Evolutionary conservation across 805 yeast genomes (phyloP).

Genomic region (Lipomyces oligophaga): DNA sequence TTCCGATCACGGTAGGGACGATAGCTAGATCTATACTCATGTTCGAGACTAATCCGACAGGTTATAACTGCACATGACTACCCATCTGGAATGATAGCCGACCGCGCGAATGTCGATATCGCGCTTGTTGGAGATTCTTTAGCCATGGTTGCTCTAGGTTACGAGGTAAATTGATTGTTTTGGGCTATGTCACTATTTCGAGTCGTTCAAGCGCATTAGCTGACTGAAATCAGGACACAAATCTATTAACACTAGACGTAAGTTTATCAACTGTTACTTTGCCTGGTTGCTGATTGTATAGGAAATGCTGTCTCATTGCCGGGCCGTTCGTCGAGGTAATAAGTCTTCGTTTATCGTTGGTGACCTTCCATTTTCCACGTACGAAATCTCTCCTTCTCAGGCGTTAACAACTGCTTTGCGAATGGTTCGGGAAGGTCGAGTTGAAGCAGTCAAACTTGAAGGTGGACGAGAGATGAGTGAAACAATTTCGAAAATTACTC

Average conservation of each 20-base stretch:
- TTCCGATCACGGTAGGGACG: slow-evolving; percentile 43
- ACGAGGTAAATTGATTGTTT: slow-evolving; percentile 49
- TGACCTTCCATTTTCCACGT: slow-evolving; percentile 87
- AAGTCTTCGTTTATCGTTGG: slow-evolving; percentile 64
- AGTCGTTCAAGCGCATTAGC: background rate
- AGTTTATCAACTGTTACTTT: background rate
- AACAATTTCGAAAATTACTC: slow-evolving; percentile 53
- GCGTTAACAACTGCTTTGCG: slow-evolving; percentile 58
- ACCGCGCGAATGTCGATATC: slow-evolving; percentile 61
- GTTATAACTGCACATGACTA: slow-evolving; percentile 85
- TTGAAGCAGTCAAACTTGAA: slow-evolving; percentile 78
- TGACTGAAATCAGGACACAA: slow-evolving; percentile 41
- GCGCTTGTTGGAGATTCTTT: slow-evolving; percentile 86
- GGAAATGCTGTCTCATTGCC: slow-evolving; percentile 69
- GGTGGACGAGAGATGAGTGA: slow-evolving; percentile 61
- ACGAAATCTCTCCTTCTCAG: slow-evolving; percentile 58
- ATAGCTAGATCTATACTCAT: background rate
- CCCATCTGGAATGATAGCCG: slow-evolving; percentile 69
- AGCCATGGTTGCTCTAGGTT: slow-evolving; percentile 88
- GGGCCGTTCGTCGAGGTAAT: slow-evolving; percentile 72
- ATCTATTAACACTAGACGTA: slow-evolving; percentile 67
- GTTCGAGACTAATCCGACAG: slow-evolving; percentile 27
- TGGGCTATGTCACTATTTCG: too few relatives aligned
- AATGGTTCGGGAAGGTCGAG: slow-evolving; percentile 54
- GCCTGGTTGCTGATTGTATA: background rate